Percentiles rank a stretch among this genome's conserved stretches.
These are phyloP conservation scores for Colletotrichum costaricense DNA, from an alignment of 2,329 filamentous ascomycete genomes.

Conservation along the genomic window DNA sequence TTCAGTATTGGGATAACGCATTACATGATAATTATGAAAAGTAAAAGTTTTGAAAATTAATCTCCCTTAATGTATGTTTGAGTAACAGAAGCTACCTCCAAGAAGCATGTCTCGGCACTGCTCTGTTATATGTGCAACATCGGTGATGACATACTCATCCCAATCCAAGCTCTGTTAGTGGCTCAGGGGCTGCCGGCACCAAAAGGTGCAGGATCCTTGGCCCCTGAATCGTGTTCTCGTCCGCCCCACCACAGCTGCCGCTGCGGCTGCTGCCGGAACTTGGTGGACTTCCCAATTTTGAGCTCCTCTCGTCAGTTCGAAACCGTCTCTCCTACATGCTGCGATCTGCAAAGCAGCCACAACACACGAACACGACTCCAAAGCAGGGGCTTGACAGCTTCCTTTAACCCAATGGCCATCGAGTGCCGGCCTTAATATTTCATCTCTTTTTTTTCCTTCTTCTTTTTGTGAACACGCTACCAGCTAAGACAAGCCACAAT, in stretches of 20 bases:
- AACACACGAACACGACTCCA: constrained; percentile 10
- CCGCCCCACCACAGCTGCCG: constrained; percentile 31
- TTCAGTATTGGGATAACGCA: neutral
- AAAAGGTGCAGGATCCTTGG: constrained; percentile 23
- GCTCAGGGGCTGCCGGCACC: neutral
- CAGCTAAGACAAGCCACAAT: constrained; percentile 18
- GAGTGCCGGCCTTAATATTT: constrained; percentile 26
- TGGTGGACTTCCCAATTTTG: constrained; percentile 24
- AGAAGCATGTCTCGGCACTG: neutral
- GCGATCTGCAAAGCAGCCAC: neutral
- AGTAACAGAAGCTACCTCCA: neutral
- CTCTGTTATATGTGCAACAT: neutral
- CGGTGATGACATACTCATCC: neutral
- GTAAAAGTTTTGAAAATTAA: neutral
- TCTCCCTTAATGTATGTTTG: neutral
- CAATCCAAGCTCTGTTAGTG: neutral
- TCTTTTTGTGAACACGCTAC: neutral
- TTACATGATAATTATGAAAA: neutral
- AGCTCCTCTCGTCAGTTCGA: constrained; percentile 22
- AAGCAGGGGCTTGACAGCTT: constrained; percentile 30
- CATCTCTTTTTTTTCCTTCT: constrained; percentile 20
- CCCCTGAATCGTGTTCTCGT: constrained; percentile 8
- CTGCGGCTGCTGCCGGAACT: constrained; percentile 14
- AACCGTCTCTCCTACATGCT: constrained; percentile 17
- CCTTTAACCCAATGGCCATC: constrained; percentile 29